Evolutionary conservation across 148 eudicot species (phyloP).

Genomic region (Rhododendron molle): DNA sequence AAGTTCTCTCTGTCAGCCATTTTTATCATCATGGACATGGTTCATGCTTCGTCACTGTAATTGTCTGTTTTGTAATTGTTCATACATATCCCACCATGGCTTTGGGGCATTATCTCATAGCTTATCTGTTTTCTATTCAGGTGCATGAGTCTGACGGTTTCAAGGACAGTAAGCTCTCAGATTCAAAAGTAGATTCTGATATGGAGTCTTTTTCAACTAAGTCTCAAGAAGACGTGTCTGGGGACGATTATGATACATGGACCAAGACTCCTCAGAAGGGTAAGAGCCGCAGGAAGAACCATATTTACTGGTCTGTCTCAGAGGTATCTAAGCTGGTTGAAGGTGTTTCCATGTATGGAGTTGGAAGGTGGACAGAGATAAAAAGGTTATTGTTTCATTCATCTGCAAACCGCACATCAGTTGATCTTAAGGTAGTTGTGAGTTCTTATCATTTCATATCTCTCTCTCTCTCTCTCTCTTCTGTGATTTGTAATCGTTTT

Average conservation of each 20-base stretch:
- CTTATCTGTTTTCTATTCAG: slow-evolving; percentile 10
- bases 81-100: not conserved
- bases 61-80: not conserved
- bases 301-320: slow-evolving; percentile 24
- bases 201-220: slow-evolving; percentile 4
- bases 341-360: slow-evolving; percentile 27
- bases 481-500: not conserved
- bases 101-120: not conserved
- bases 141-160: slow-evolving; percentile 3
- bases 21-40: not conserved
- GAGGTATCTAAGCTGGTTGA: slow-evolving; percentile 26
- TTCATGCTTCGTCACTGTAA: not conserved
- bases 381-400: slow-evolving; percentile 17
- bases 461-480: not conserved
- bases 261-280: slow-evolving; percentile 9
- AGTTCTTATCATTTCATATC: not conserved
- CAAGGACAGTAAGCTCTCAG: slow-evolving; percentile 6
- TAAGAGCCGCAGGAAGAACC: slow-evolving; percentile 20
- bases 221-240: slow-evolving; percentile 12
- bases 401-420: slow-evolving; percentile 25
- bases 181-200: slow-evolving; percentile 9
- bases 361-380: slow-evolving; percentile 29
- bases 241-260: slow-evolving; percentile 6
- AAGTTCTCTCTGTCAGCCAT: not conserved
- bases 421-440: slow-evolving; percentile 26